Evolutionary conservation across 495 filamentous ascomycete genomes (phyloP), one percentile per base, ranked within the genome.

Genomic region (Achaetomiella virescens): DNA sequence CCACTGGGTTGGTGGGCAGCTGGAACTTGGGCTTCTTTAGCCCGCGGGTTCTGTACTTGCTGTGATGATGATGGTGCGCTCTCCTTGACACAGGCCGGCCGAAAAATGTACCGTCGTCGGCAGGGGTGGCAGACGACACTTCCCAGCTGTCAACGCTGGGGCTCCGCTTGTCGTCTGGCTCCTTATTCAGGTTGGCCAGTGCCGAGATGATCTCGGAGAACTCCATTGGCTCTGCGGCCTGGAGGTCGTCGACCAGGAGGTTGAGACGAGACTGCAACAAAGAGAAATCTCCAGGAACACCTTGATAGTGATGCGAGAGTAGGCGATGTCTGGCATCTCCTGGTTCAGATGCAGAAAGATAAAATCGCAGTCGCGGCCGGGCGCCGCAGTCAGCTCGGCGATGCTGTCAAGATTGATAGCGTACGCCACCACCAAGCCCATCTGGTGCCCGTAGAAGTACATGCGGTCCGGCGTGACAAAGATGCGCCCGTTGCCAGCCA

Each of bases 371-470:
- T 97, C 91, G 61, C 84, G 81, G 33, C 92, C 95, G 22, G 88
- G 83, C 11, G 91, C 90, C 38, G 89, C 88, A 20, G 91, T 97
- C 43, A 97, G 88, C 66, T 97, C 93, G 36, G 80, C 79, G 55
- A 97, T 87, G 52, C 72, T 81, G n/a, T 82, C 78, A 42, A 98
- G 76, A 35, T 78, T 81, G 33, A 89, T 79, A 18, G 79, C 80
- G 33, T 89, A 88, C 1, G 89, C 90, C 44, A 97, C 75, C 0
- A 96, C 89, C 25, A 98, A 77, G n/a, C 93, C 93, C 62, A 95
- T 80, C 60, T 96, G 86, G 66, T 97, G 84, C 50, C 91, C 95
- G 72, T 96, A 98, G 67, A 98, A 98, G 64, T 95, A 97, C 57
- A 97, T 81, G 33, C 91, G 84, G 48, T 82, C 82, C 4, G 83